These are phyloP conservation scores for Cantharellus anzutake DNA, from an alignment of 768 basidiomycete species.

Conservation along the genomic window DNA sequence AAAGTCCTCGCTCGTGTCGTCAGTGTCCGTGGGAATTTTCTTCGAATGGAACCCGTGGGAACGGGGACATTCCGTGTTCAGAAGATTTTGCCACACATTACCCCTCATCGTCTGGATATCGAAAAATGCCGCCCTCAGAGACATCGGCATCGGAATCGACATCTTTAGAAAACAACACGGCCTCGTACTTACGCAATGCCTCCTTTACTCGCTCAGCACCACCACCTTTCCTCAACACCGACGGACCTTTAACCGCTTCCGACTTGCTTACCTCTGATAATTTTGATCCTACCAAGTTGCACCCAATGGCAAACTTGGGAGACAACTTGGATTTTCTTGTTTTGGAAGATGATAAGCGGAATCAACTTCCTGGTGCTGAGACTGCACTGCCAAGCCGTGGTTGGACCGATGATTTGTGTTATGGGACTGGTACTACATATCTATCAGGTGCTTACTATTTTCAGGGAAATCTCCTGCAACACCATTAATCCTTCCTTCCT, in stretches of 20 bases:
- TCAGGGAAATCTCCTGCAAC: slow-evolving; percentile 20
- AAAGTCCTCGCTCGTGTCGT: no score
- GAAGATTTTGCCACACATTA: no score
- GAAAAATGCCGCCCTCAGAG: no score
- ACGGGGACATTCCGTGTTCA: no score
- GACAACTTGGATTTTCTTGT: slow-evolving; percentile 90
- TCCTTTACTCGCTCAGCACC: neutral
- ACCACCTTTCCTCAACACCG: neutral
- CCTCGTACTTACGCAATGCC: no score
- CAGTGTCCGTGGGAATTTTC: no score
- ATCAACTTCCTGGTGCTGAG: slow-evolving; percentile 68
- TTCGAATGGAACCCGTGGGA: no score
- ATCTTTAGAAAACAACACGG: no score
- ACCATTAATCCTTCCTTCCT: neutral
- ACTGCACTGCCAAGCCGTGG: slow-evolving; percentile 90
- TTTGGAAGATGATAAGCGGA: slow-evolving; percentile 93
- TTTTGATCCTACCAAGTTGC: slow-evolving; percentile 82
- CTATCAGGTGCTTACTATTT: slow-evolving; percentile 44
- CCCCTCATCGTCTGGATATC: no score
- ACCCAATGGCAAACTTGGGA: slow-evolving; percentile 82
- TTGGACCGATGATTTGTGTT: slow-evolving; percentile 98
- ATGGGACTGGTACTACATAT: slow-evolving; percentile 98
- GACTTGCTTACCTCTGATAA: slow-evolving; percentile 64
- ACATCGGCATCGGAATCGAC: no score
- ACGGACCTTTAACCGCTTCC: slow-evolving; percentile 38